A percentile compares a stretch with the other conserved stretches of the same genome.
Evolutionary conservation across 495 filamentous ascomycete species (phyloP).

Genomic region (Podospora appendiculata): DNA sequence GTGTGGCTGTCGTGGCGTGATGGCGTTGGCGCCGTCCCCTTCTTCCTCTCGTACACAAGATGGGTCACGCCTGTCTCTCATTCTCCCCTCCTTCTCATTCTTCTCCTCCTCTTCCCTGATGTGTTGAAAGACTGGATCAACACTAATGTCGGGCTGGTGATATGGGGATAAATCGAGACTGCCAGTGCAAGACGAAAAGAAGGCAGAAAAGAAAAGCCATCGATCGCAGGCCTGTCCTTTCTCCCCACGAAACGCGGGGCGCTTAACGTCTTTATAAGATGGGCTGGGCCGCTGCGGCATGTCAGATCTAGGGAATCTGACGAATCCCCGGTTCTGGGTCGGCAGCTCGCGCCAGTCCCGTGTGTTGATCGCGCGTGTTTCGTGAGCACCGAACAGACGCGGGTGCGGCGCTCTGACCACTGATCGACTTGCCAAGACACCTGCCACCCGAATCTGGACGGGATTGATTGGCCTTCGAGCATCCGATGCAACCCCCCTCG

Average conservation of each 20-base stretch:
- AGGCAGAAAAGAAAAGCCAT: not conserved
- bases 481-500: too few species aligned
- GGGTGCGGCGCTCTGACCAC: not conserved
- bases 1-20: too few species aligned
- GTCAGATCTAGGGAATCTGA: not conserved
- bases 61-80: too few species aligned
- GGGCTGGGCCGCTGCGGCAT: not conserved
- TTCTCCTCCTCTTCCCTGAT: too few species aligned
- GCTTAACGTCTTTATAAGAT: slow-evolving; percentile 15
- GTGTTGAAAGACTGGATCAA: too few species aligned
- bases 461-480: too few species aligned
- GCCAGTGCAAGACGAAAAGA: not conserved
- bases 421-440: slow-evolving; percentile 7
- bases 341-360: slow-evolving; percentile 20
- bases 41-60: too few species aligned
- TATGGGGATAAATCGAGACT: too few species aligned
- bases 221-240: slow-evolving; percentile 10
- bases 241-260: slow-evolving; percentile 3
- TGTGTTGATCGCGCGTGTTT: slow-evolving; percentile 14
- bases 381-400: slow-evolving; percentile 3
- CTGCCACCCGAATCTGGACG: not conserved
- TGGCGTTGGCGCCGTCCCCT: too few species aligned
- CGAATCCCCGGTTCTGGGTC: not conserved
- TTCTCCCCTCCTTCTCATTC: too few species aligned
- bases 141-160: too few species aligned